Percentiles rank a stretch among this genome's conserved stretches.
Conservation (phyloP, 495 filamentous ascomycete species). For the Aspergillus affinis region DNA sequence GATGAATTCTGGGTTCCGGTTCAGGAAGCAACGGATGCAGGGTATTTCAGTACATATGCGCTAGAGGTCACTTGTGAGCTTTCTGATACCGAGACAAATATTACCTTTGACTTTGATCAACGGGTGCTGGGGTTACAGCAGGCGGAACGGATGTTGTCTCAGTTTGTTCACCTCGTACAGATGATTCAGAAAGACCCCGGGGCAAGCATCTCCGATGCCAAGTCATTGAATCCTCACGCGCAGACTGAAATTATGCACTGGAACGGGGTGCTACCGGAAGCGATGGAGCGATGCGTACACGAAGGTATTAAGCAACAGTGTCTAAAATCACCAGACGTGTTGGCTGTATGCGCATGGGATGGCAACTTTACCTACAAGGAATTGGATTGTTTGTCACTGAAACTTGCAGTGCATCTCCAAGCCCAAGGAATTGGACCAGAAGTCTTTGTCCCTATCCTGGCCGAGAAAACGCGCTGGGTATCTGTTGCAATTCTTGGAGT, state of each 20-base stretch:
- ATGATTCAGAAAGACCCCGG: background rate
- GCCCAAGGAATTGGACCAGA: conserved; percentile 34
- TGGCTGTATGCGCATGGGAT: conserved; percentile 45
- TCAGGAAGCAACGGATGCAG: background rate
- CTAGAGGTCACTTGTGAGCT: background rate
- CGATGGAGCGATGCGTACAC: background rate
- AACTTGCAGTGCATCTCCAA: conserved; percentile 17
- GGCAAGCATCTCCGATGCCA: background rate
- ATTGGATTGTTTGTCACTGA: conserved; percentile 34
- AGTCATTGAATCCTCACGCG: background rate
- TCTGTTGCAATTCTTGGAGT: conserved; percentile 41
- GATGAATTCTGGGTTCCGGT: background rate
- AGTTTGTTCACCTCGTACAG: background rate
- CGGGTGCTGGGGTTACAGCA: background rate
- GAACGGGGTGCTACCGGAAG: background rate
- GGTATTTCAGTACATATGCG: background rate
- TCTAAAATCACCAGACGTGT: conserved; percentile 20
- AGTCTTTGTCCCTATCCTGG: conserved; percentile 42
- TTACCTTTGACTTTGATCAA: background rate
- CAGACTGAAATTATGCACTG: background rate
- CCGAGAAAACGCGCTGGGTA: conserved; percentile 46
- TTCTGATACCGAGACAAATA: background rate
- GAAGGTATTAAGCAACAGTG: background rate
- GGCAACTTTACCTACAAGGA: conserved; percentile 49
- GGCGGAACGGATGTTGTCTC: background rate